phyloP scores from a whole-genome alignment of 257 asterid genomes.

The Scutellaria baicalensis region DNA sequence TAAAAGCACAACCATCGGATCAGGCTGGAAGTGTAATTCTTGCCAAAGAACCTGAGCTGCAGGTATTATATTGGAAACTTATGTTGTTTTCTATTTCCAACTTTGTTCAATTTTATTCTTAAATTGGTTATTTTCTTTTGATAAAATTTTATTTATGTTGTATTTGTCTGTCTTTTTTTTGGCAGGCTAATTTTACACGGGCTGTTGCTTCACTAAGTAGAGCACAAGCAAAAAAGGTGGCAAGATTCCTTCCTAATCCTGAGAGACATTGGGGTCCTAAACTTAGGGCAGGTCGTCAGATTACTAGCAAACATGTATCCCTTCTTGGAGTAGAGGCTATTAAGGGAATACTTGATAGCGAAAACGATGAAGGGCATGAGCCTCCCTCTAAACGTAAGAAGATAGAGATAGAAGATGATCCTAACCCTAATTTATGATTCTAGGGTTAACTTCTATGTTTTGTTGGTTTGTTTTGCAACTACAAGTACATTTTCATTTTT shows the following conservation, averaged over 20 bases:
- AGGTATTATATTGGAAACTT: conserved; percentile 34
- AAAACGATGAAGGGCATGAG: conserved; percentile 36
- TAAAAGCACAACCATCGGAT: conserved; percentile 82
- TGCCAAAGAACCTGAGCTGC: conserved; percentile 77
- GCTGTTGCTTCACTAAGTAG: conserved; percentile 90
- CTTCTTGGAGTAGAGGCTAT: conserved; percentile 74
- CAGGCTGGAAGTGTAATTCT: conserved; percentile 81
- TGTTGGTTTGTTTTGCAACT: too few relatives aligned
- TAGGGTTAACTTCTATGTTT: too few relatives aligned
- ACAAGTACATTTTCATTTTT: too few relatives aligned
- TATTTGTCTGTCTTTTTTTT: neutral
- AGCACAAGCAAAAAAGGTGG: conserved; percentile 93
- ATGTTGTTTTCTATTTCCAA: neutral
- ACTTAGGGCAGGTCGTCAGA: conserved; percentile 92
- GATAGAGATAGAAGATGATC: conserved; percentile 62
- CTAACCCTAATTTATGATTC: conserved; percentile 35
- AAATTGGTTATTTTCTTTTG: too few relatives aligned
- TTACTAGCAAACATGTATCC: conserved; percentile 79
- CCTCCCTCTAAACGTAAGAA: conserved; percentile 81
- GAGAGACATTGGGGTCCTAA: conserved; percentile 99
- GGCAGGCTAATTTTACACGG: conserved; percentile 88
- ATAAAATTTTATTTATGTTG: too few relatives aligned
- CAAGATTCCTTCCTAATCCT: conserved; percentile 89
- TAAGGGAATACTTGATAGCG: conserved; percentile 26
- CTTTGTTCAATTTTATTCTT: neutral